Conservation (phyloP, 2,329 filamentous ascomycete species). For the Boeremia lycopersici region DNA sequence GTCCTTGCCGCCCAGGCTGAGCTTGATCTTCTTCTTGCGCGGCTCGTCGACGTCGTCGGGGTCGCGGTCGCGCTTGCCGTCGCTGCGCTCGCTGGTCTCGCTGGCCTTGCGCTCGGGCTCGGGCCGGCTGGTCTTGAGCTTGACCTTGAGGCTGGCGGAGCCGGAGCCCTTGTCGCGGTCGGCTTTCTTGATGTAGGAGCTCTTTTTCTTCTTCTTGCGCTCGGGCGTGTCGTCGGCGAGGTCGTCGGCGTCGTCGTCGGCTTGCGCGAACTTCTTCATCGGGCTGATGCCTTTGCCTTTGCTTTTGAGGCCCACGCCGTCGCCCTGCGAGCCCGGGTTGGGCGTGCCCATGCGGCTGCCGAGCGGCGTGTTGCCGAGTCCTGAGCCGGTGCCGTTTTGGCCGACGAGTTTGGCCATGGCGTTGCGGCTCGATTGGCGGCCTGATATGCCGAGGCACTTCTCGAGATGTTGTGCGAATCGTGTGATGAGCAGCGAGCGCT, state of each 20-base stretch:
- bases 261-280: constrained; percentile 35
- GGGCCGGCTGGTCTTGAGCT: constrained; percentile 39
- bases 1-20: constrained; percentile 32
- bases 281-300: constrained; percentile 44
- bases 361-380: constrained; percentile 49
- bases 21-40: constrained; percentile 48
- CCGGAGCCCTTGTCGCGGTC: constrained; percentile 41
- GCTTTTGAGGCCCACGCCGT: constrained; percentile 32
- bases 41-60: constrained; percentile 40
- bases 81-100: constrained; percentile 36
- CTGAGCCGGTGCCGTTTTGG: constrained; percentile 49
- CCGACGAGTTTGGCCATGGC: constrained; percentile 54
- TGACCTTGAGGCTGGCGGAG: constrained; percentile 38
- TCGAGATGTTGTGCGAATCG: constrained; percentile 66
- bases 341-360: constrained; percentile 52
- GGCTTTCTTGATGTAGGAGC: constrained; percentile 48
- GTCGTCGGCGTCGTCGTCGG: constrained; percentile 37
- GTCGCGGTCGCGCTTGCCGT: constrained; percentile 45
- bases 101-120: constrained; percentile 39
- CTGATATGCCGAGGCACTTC: constrained; percentile 64
- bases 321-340: constrained; percentile 44
- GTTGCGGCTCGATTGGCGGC: constrained; percentile 57
- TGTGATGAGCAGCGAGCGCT: constrained; percentile 65
- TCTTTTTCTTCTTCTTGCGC: constrained; percentile 57
- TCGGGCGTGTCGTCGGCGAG: constrained; percentile 51